Conservation (phyloP, 192 early-diverging fungal genomes). For the Chytriomyces sp. region DNA sequence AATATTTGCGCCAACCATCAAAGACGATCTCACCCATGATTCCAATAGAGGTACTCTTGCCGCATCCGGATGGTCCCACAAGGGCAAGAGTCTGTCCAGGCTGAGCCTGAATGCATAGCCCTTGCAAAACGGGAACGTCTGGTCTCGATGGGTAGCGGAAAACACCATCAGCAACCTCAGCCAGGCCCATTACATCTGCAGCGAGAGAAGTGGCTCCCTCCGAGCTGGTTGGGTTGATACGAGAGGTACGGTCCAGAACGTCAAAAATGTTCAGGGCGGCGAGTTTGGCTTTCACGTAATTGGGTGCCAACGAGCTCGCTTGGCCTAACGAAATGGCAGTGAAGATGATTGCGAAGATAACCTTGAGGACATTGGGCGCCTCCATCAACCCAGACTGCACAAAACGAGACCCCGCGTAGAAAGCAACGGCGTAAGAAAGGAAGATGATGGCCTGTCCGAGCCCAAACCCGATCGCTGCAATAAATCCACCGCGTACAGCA, state of each 20-base stretch:
- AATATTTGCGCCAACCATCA: background rate
- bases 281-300: constrained; percentile 76
- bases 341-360: constrained; percentile 56
- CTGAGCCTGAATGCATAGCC: constrained; percentile 56
- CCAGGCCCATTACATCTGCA: constrained; percentile 61
- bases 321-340: constrained; percentile 80
- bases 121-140: constrained; percentile 54
- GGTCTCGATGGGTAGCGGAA: constrained; percentile 70
- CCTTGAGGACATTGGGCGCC: constrained; percentile 45
- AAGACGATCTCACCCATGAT: constrained; percentile 9
- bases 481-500: constrained; percentile 63
- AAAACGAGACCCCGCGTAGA: constrained; percentile 80
- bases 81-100: constrained; percentile 81
- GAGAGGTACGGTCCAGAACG: constrained; percentile 69
- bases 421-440: constrained; percentile 76
- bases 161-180: constrained; percentile 53
- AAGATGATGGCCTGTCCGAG: constrained; percentile 73
- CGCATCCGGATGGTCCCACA: constrained; percentile 83
- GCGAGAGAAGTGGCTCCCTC: constrained; percentile 17
- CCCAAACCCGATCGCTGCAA: constrained; percentile 74
- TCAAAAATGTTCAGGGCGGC: constrained; percentile 73
- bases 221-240: constrained; percentile 59
- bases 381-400: constrained; percentile 53
- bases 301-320: constrained; percentile 73
- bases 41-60: constrained; percentile 66